Evolutionary conservation across 345 rosid genomes (phyloP).

Genomic region (Aquilaria sinensis): DNA sequence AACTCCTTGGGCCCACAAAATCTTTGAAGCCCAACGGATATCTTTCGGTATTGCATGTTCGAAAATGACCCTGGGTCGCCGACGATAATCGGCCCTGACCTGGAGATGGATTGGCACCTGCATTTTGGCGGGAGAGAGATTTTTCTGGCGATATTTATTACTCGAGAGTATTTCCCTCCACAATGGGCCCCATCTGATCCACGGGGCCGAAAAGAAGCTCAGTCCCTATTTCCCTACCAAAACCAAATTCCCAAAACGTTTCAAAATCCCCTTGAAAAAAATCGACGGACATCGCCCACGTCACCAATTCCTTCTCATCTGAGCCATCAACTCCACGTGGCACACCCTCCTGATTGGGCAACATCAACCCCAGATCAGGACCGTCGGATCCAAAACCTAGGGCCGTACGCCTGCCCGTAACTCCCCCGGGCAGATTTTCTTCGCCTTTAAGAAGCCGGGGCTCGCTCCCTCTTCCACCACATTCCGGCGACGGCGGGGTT

Average conservation of each 20-base stretch:
- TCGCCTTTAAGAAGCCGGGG: slow-evolving; percentile 31
- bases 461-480: slow-evolving; percentile 11
- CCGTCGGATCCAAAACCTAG: slow-evolving; percentile 24
- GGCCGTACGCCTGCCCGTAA: slow-evolving; percentile 19
- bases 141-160: too few species aligned
- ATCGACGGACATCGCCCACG: slow-evolving; percentile 10
- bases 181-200: too few species aligned
- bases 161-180: too few species aligned
- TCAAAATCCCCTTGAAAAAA: slow-evolving; percentile 12
- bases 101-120: too few species aligned
- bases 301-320: neutral
- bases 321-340: neutral
- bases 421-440: slow-evolving; percentile 29
- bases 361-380: neutral
- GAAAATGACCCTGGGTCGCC: too few species aligned
- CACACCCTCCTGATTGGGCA: slow-evolving; percentile 14
- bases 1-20: too few species aligned
- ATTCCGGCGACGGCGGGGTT: slow-evolving; percentile 14
- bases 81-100: too few species aligned
- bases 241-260: slow-evolving; percentile 3
- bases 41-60: too few species aligned
- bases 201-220: too few species aligned
- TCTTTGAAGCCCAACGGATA: too few species aligned
- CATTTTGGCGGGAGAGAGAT: too few species aligned
- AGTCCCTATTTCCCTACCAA: neutral